phyloP scores from a whole-genome alignment of 805 yeast species.

The Candida arabinofermentans region DNA sequence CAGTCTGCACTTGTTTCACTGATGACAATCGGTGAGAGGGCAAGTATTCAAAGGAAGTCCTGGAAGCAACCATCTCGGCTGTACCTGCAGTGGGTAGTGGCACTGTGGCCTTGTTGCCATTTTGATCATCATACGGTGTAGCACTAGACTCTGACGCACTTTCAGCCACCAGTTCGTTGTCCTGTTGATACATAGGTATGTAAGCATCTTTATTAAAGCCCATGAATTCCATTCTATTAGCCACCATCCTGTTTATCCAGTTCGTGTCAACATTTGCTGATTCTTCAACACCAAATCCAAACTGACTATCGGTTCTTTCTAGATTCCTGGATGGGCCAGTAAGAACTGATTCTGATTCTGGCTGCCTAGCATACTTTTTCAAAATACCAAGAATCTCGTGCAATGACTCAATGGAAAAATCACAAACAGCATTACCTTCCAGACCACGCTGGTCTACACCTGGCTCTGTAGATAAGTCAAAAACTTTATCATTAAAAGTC shows the following conservation, averaged over 20 bases:
- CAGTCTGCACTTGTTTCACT: too few relatives aligned
- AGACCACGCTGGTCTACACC: conserved; percentile 1
- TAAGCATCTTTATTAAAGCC: background rate
- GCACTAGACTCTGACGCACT: too few relatives aligned
- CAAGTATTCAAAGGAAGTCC: too few relatives aligned
- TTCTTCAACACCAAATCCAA: background rate
- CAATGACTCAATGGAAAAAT: conserved; percentile 5
- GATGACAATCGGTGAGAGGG: too few relatives aligned
- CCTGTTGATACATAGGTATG: background rate
- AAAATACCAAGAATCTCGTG: conserved; percentile 1
- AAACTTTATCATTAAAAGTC: conserved; percentile 1
- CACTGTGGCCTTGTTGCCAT: too few relatives aligned
- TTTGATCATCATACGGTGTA: too few relatives aligned
- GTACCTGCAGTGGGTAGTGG: too few relatives aligned
- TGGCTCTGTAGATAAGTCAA: conserved; percentile 10
- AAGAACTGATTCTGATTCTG: too few relatives aligned
- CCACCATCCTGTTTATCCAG: conserved; percentile 13
- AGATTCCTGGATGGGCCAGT: background rate
- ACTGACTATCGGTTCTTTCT: background rate
- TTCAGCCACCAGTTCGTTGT: background rate
- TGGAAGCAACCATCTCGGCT: too few relatives aligned
- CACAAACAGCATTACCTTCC: conserved; percentile 1
- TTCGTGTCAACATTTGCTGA: conserved; percentile 3
- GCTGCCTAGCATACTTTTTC: background rate
- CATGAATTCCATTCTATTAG: conserved; percentile 1